Percentiles rank a stretch among this genome's conserved stretches.
phyloP scores from a whole-genome alignment of 2,329 filamentous ascomycete species.

The Aureobasidium sp. region DNA sequence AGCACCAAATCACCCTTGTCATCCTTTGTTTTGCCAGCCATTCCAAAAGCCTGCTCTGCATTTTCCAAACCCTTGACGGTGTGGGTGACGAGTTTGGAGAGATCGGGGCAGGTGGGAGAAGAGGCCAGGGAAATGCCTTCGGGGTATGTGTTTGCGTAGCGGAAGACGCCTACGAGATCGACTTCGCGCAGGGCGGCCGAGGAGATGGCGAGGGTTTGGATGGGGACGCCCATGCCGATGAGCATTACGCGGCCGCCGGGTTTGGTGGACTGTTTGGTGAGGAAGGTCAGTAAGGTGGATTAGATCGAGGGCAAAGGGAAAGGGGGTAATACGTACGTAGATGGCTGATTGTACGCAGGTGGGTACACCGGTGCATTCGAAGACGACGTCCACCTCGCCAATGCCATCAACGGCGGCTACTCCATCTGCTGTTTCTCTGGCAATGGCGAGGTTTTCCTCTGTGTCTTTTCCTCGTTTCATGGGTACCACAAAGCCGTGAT shows the following conservation, averaged over 20 bases:
- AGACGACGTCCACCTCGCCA: constrained; percentile 58
- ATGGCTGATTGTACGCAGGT: constrained; percentile 67
- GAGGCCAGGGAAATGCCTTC: constrained; percentile 57
- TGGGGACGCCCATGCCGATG: constrained; percentile 71
- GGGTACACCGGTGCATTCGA: constrained; percentile 71
- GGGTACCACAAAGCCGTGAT: constrained; percentile 37
- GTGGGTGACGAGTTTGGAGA: constrained; percentile 67
- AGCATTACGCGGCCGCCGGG: constrained; percentile 66
- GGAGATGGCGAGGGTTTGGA: constrained; percentile 65
- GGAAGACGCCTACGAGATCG: constrained; percentile 69
- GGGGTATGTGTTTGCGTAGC: constrained; percentile 68
- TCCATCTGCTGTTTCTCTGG: constrained; percentile 41
- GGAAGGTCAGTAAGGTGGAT: not conserved
- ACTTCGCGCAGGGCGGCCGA: constrained; percentile 67
- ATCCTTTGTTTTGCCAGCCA: constrained; percentile 61
- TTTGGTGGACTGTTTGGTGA: constrained; percentile 42
- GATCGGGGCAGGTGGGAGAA: constrained; percentile 48
- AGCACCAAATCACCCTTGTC: constrained; percentile 60
- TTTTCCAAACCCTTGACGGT: constrained; percentile 57
- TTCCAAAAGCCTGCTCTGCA: constrained; percentile 58
- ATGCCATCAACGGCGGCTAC: constrained; percentile 33
- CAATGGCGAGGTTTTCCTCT: constrained; percentile 47
- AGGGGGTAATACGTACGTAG: constrained; percentile 39
- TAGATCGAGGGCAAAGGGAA: not conserved
- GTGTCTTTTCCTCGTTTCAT: constrained; percentile 39